These are phyloP conservation scores for Triticum urartu DNA, from an alignment of 176 grass and related monocot species.

Conservation along the genomic window DNA sequence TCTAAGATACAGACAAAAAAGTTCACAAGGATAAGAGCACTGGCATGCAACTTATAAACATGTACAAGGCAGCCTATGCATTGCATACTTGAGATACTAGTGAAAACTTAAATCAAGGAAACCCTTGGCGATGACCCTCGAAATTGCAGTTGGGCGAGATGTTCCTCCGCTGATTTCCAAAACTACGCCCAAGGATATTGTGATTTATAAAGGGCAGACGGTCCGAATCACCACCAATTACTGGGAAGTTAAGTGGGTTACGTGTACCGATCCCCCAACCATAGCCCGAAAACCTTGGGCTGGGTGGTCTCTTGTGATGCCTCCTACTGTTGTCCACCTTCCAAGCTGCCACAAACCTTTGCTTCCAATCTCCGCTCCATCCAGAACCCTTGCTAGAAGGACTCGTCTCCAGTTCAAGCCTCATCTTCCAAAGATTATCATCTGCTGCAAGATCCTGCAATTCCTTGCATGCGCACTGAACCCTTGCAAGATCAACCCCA, in stretches of 20 bases:
- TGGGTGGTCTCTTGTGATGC: constrained; percentile 28
- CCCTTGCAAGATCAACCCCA: constrained; percentile 38
- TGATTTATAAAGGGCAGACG: constrained; percentile 37
- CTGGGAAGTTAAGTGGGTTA: constrained; percentile 19
- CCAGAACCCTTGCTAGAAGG: constrained; percentile 4
- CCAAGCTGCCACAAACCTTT: constrained; percentile 56
- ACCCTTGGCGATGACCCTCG: constrained; percentile 15
- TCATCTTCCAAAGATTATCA: constrained; percentile 74
- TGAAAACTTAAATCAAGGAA: constrained; percentile 36
- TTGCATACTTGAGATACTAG: constrained; percentile 28
- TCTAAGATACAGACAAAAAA: not conserved
- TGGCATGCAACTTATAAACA: constrained; percentile 17
- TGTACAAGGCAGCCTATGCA: constrained; percentile 14
- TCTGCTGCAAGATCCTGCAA: constrained; percentile 61
- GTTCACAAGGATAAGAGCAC: constrained; percentile 1
- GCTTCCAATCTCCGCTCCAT: constrained; percentile 35
- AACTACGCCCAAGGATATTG: not conserved
- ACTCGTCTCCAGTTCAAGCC: constrained; percentile 43
- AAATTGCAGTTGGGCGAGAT: constrained; percentile 56
- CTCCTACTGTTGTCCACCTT: constrained; percentile 27
- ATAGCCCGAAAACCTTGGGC: constrained; percentile 11
- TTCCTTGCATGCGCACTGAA: constrained; percentile 75
- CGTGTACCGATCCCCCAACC: constrained; percentile 30
- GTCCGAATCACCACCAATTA: constrained; percentile 53
- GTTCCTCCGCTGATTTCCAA: constrained; percentile 34